phyloP scores from a whole-genome alignment of 2,329 filamentous ascomycete genomes.

The Cordyceps tenuipes region DNA sequence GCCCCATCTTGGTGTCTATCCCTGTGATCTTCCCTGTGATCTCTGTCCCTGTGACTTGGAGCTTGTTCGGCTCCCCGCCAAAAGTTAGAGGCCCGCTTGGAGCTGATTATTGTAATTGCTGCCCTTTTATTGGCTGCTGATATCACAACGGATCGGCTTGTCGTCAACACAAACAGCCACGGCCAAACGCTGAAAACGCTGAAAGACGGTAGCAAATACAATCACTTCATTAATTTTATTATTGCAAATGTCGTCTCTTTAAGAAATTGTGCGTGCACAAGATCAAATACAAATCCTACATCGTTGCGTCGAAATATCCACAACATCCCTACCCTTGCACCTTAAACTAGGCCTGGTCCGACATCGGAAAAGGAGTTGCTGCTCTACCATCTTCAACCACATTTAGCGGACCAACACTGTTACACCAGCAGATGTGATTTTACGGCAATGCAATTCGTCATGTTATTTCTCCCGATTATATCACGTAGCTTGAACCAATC shows the following conservation, averaged over 20 bases:
- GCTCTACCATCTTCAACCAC: too few relatives aligned
- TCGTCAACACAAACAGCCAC: neutral
- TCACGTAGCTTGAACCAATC: too few relatives aligned
- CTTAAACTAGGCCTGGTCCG: neutral
- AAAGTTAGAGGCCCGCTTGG: conserved; percentile 6
- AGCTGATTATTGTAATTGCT: conserved; percentile 10
- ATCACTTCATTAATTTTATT: too few relatives aligned
- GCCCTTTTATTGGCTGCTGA: neutral
- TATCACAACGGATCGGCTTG: neutral
- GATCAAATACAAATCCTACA: neutral
- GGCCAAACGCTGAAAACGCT: too few relatives aligned
- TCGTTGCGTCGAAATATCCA: neutral
- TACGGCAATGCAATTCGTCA: too few relatives aligned
- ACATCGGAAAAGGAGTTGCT: neutral
- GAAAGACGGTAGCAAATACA: too few relatives aligned
- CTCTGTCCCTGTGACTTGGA: conserved; percentile 11
- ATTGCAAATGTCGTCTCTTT: too few relatives aligned
- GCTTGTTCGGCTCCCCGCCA: neutral
- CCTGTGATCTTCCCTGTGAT: conserved; percentile 31
- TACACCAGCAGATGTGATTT: too few relatives aligned
- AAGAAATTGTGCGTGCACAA: neutral
- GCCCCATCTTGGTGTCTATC: conserved; percentile 18
- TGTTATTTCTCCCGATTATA: too few relatives aligned
- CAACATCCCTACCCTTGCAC: neutral
- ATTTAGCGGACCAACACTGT: neutral